A percentile compares a stretch with the other conserved stretches of the same genome.
Conservation (phyloP, 1,139 yeast species). For the Lodderomyces oxycetoniae region DNA sequence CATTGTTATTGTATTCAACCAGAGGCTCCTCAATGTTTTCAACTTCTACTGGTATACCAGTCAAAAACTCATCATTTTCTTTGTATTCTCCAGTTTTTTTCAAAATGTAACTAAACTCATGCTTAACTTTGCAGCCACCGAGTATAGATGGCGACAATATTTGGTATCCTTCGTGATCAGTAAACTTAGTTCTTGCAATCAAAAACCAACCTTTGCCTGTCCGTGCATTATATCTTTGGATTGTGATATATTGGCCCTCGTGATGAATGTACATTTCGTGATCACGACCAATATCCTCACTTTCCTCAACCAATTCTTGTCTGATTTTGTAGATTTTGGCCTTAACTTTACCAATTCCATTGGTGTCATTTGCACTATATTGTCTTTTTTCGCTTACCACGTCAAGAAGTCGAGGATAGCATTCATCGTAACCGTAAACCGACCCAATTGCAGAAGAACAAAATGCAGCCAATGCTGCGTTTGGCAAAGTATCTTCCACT, state of each 20-base stretch:
- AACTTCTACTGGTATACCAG: slow-evolving; percentile 64
- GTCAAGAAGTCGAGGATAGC: slow-evolving; percentile 75
- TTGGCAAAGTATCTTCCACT: slow-evolving; percentile 89
- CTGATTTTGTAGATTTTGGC: slow-evolving; percentile 55
- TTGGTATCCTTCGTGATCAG: slow-evolving; percentile 41
- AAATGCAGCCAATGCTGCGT: slow-evolving; percentile 89
- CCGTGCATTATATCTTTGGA: slow-evolving; percentile 78
- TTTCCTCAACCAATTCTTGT: slow-evolving; percentile 57
- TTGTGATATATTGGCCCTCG: slow-evolving; percentile 87
- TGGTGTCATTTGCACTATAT: slow-evolving; percentile 49
- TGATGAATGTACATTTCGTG: slow-evolving; percentile 94
- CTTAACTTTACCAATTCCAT: slow-evolving; percentile 76
- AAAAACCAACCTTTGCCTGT: slow-evolving; percentile 88
- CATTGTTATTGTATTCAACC: slow-evolving; percentile 35
- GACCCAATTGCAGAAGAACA: slow-evolving; percentile 95
- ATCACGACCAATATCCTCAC: slow-evolving; percentile 59
- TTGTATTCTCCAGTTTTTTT: slow-evolving; percentile 46
- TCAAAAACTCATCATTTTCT: slow-evolving; percentile 35
- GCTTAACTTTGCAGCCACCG: slow-evolving; percentile 61
- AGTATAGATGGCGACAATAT: slow-evolving; percentile 55
- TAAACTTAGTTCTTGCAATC: slow-evolving; percentile 80
- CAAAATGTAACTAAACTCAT: slow-evolving; percentile 58
- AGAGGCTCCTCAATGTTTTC: slow-evolving; percentile 49
- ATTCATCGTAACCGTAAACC: slow-evolving; percentile 90
- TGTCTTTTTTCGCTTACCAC: slow-evolving; percentile 73